Evolutionary conservation across 495 filamentous ascomycete species (phyloP), one percentile per base, ranked within the genome.

Genomic region (Penicillium lagena): DNA sequence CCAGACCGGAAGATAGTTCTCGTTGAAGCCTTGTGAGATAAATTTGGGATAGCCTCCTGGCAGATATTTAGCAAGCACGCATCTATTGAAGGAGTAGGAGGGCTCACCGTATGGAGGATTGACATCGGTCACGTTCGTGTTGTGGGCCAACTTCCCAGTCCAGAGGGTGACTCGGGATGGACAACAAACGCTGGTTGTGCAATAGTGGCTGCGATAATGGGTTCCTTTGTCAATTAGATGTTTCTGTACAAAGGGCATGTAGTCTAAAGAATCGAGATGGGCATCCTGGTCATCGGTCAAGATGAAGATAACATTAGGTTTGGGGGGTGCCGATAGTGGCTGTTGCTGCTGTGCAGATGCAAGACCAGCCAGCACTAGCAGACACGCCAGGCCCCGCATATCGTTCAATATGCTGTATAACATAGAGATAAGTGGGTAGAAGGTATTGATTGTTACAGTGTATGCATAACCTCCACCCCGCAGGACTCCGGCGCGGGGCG

Each of bases 11-110:
- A 84, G 70, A 42, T 75, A 83, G 38, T 72, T 65, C 1, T 76
- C 62, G 51, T 84, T 83, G 37, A 77, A 59, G 1, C 80, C 79
- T 45, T 78, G 70, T 4, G 51, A 52, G 39, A 79, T 50, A 49
- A 84, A 82, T 46, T 84, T 83, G 17, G 78, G 77, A 41, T 80
- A 82, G 7, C 80, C 80, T 10, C 80, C 78, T 77, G 22, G 47
- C 11, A 37, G 15, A 9, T 34, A 22, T 9, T 33, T 9, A 12
- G n/a, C 10, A 10, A 22, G 2, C n/a, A 11, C 9, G 1, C 5
- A 3, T 9, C 10, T 12, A 34, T 10, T 1, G 9, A 11, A 1
- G 7, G 0, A 12, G n/a, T 3, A 10, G n/a, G 32, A 6, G 32
- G 10, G 3, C 32, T 27, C 79, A 81, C 4, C 77, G 77, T n/a